Evolutionary conservation across 352 stramenopile genomes (phyloP), one percentile per base, ranked within the genome.

Genomic region (Elongisporangium undulatum): DNA sequence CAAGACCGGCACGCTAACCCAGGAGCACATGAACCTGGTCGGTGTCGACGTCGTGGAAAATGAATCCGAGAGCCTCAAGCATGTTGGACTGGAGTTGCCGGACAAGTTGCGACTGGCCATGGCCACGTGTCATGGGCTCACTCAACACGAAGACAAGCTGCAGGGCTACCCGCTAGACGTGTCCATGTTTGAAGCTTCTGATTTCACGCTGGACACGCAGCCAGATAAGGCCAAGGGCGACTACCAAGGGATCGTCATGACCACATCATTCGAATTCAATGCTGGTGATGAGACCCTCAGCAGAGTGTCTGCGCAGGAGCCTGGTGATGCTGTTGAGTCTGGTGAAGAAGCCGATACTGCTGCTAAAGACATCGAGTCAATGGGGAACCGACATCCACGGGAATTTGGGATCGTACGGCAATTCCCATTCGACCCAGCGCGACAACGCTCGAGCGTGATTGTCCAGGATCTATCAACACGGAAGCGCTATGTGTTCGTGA

Each of bases 1-100:
- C 56, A 89, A 89, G 68, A 89, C 79, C 4, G 76, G 79, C 1
- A 89, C 79, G 24, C 59, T 89, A 8, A 89, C 79, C 1, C 49
- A 83, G 48, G 72, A 86, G 10, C 50, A 66, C 16, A 64, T 87
- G 8, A 68, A 68, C n/a, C 72, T 87, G 15, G 55, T 71, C 3
- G 77, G 77, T 2, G 64, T 84, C 7, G 68, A 71, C 15, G 3
- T 51, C 8, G 4, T 45, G 13, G 15, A 23, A 4, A 2, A 1
- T 12, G 13, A 20, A 3, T 8, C 23, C 5, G 16, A 49, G 3
- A 21, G 12, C 17, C 23, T 10, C 4, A 21, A 10, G 6, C 13
- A 48, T n/a, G n/a, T 52, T 29, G 45, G 20, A 57, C 48, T 49
- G 4, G 6, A 26, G 48, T 10, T 49, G 55, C 15, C 22, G 19